A percentile compares a stretch with the other conserved stretches of the same genome.
Conservation (phyloP, 768 basidiomycete species). For the Lactarius sp. region DNA sequence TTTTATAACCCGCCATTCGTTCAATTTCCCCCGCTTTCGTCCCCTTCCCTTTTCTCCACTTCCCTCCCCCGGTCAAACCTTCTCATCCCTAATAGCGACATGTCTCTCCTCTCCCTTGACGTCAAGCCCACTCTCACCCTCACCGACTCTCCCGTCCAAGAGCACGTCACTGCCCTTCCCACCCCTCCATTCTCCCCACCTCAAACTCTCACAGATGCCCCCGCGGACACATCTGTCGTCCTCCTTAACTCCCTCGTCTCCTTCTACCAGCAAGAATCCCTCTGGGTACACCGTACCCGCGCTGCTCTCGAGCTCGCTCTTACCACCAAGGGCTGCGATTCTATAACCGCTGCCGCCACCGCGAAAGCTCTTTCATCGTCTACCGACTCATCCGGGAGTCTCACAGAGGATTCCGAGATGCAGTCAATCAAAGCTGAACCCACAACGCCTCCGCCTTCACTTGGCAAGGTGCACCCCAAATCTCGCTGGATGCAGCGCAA, state of each 20-base stretch:
- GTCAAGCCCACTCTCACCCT: constrained; percentile 20
- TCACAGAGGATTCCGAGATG: constrained; percentile 24
- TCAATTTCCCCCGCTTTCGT: neutral
- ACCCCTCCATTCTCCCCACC: constrained; percentile 33
- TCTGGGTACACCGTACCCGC: constrained; percentile 66
- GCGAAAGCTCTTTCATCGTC: constrained; percentile 22
- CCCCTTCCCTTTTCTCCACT: constrained; percentile 8
- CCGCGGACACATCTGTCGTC: constrained; percentile 39
- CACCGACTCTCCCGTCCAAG: constrained; percentile 25
- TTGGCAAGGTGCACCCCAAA: constrained; percentile 26
- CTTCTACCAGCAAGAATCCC: constrained; percentile 66
- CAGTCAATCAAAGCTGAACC: constrained; percentile 34
- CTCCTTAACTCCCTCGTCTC: constrained; percentile 60
- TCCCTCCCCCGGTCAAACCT: neutral
- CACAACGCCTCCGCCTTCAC: constrained; percentile 26
- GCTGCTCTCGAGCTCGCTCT: constrained; percentile 51
- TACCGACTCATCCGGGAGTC: constrained; percentile 19
- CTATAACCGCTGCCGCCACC: constrained; percentile 16
- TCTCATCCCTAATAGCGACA: constrained; percentile 4
- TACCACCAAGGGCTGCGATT: constrained; percentile 29
- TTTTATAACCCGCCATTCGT: constrained; percentile 11
- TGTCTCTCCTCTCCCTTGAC: constrained; percentile 24
- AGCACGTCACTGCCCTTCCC: constrained; percentile 27
- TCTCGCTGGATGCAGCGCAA: constrained; percentile 57
- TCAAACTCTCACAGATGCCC: constrained; percentile 22